phyloP scores from a whole-genome alignment of 306 rosid species.

The Vigna mungo region DNA sequence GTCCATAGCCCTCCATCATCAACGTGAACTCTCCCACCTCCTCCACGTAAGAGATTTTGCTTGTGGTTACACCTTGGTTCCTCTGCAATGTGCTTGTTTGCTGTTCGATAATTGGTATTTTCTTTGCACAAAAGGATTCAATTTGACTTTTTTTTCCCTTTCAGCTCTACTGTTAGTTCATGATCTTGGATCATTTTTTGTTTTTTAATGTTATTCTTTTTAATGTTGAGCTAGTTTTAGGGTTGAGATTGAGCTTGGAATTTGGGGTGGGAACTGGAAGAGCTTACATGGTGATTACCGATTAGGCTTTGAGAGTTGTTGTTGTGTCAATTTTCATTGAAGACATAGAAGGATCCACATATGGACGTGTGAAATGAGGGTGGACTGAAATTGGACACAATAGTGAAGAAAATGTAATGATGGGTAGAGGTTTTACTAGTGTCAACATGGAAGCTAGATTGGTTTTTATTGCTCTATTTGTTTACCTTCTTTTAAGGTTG shows the following conservation, averaged over 20 bases:
- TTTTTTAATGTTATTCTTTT: background rate
- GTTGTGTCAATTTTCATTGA: background rate
- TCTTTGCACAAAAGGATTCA: constrained; percentile 8
- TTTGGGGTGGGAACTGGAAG: constrained; percentile 1
- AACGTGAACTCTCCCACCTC: too few relatives aligned
- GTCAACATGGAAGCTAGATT: too few relatives aligned
- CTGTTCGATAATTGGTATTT: constrained; percentile 13
- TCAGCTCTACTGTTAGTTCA: background rate
- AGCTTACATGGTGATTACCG: background rate
- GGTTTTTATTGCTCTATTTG: background rate
- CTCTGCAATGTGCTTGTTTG: constrained; percentile 32
- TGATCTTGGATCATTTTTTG: constrained; percentile 17
- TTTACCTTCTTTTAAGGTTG: background rate
- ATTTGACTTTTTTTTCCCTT: constrained; percentile 29
- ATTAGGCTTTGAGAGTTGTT: constrained; percentile 16
- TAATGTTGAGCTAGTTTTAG: constrained; percentile 21
- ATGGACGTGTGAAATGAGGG: constrained; percentile 9
- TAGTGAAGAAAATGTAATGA: background rate
- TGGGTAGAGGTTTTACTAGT: background rate
- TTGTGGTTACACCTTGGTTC: background rate
- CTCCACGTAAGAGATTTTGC: too few relatives aligned
- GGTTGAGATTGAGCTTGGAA: constrained; percentile 2
- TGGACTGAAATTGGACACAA: constrained; percentile 2
- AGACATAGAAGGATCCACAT: constrained; percentile 10
- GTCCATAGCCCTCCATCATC: too few relatives aligned